Conservation (phyloP, 495 filamentous ascomycete genomes). For the Penicillium pancosmium region DNA sequence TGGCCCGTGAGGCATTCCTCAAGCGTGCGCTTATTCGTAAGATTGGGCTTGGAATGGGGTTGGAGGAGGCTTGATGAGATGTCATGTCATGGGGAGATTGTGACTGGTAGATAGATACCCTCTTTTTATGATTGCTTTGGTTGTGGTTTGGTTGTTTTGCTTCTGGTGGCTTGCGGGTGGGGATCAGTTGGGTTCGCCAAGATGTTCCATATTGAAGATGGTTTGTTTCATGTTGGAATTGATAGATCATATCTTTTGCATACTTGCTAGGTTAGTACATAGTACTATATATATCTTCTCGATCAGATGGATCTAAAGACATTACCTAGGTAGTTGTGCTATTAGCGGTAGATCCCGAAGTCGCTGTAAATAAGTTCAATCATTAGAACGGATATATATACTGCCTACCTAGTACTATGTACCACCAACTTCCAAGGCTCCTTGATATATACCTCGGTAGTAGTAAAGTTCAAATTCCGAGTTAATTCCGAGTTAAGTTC, state of each 20-base stretch:
- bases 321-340: background rate
- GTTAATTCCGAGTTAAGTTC: too few species aligned
- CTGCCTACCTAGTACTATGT: too few species aligned
- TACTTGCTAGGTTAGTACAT: too few species aligned
- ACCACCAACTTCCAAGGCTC: background rate
- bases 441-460: too few species aligned
- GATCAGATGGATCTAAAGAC: background rate
- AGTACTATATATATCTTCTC: background rate
- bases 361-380: background rate
- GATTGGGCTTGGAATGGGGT: conserved; percentile 83
- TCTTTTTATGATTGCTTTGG: background rate
- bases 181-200: background rate
- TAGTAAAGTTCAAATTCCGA: too few species aligned
- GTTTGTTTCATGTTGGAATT: background rate
- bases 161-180: background rate
- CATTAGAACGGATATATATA: too few species aligned
- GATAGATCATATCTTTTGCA: background rate
- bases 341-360: background rate
- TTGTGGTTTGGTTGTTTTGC: background rate
- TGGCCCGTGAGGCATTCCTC: conserved; percentile 87
- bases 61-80: conserved; percentile 38
- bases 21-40: conserved; percentile 89
- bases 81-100: conserved; percentile 11
- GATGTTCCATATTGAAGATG: background rate
- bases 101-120: conserved; percentile 19